phyloP scores from a whole-genome alignment of 2,329 filamentous ascomycete species.

The Pleoardoris graminearum region DNA sequence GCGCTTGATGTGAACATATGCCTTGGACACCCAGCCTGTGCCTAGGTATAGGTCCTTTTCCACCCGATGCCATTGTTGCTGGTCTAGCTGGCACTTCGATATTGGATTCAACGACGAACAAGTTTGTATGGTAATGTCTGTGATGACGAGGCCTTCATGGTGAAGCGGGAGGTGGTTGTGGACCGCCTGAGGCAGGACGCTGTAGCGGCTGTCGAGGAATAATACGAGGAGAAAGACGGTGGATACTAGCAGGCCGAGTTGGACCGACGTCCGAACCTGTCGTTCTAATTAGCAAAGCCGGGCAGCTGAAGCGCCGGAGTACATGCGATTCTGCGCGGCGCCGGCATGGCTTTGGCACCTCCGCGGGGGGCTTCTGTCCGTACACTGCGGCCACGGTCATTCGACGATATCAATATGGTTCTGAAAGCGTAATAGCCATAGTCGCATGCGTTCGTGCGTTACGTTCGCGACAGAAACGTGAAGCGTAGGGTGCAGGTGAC shows the following conservation, averaged over 20 bases:
- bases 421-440: not conserved
- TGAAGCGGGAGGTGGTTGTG: slow-evolving; percentile 83
- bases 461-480: not conserved
- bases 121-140: slow-evolving; percentile 76
- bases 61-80: slow-evolving; percentile 75
- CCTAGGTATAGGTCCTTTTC: slow-evolving; percentile 88
- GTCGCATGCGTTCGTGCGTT: not conserved
- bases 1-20: slow-evolving; percentile 79
- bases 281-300: slow-evolving; percentile 17
- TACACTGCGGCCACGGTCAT: not conserved
- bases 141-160: slow-evolving; percentile 81
- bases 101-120: slow-evolving; percentile 77
- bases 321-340: slow-evolving; percentile 47
- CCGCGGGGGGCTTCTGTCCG: slow-evolving; percentile 9
- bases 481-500: slow-evolving; percentile 11
- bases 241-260: slow-evolving; percentile 69
- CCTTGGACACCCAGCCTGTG: slow-evolving; percentile 71
- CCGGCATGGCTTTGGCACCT: slow-evolving; percentile 40
- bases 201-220: slow-evolving; percentile 85
- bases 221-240: slow-evolving; percentile 71
- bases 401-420: not conserved
- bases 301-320: not conserved
- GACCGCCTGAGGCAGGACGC: slow-evolving; percentile 80
- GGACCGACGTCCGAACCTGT: slow-evolving; percentile 66
- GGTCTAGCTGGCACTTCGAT: slow-evolving; percentile 74